A percentile compares a stretch with the other conserved stretches of the same genome.
These are phyloP conservation scores for Martiniozyma asiatica DNA, from an alignment of 1,139 yeast genomes.

Conservation along the genomic window DNA sequence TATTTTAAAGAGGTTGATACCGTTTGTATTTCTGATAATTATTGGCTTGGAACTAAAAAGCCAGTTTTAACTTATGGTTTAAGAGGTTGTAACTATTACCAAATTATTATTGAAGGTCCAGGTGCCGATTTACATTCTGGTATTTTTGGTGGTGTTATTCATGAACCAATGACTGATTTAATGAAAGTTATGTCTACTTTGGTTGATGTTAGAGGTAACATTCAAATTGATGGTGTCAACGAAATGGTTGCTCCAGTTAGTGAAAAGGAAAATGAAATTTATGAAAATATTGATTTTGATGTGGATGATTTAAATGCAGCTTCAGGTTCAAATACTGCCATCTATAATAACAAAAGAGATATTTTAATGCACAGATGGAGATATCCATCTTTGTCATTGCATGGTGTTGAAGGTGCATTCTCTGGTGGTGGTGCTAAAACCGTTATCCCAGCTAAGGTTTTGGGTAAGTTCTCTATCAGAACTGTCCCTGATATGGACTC, in stretches of 20 bases:
- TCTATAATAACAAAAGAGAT: constrained; percentile 66
- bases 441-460: constrained; percentile 89
- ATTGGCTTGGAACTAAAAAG: constrained; percentile 95
- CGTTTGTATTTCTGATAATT: constrained; percentile 92
- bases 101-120: constrained; percentile 73
- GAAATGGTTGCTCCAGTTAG: constrained; percentile 96
- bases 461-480: constrained; percentile 91
- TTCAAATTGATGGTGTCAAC: constrained; percentile 72
- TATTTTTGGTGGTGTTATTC: constrained; percentile 91
- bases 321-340: constrained; percentile 73
- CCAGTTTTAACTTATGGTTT: constrained; percentile 96
- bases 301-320: constrained; percentile 80
- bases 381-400: constrained; percentile 88
- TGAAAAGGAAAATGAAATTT: constrained; percentile 60
- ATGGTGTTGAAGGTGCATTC: constrained; percentile 97
- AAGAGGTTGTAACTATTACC: constrained; percentile 93
- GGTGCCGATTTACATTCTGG: constrained; percentile 97
- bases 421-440: constrained; percentile 94
- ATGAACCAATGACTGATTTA: constrained; percentile 96
- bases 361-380: constrained; percentile 98
- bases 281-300: constrained; percentile 77
- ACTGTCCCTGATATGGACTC: constrained; percentile 92
- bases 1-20: constrained; percentile 87
- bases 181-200: constrained; percentile 62
- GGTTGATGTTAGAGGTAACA: constrained; percentile 73